Percentiles rank a stretch among this genome's conserved stretches.
Evolutionary conservation across 2,329 filamentous ascomycete genomes (phyloP).

Genomic region (Spiromastix sp.): DNA sequence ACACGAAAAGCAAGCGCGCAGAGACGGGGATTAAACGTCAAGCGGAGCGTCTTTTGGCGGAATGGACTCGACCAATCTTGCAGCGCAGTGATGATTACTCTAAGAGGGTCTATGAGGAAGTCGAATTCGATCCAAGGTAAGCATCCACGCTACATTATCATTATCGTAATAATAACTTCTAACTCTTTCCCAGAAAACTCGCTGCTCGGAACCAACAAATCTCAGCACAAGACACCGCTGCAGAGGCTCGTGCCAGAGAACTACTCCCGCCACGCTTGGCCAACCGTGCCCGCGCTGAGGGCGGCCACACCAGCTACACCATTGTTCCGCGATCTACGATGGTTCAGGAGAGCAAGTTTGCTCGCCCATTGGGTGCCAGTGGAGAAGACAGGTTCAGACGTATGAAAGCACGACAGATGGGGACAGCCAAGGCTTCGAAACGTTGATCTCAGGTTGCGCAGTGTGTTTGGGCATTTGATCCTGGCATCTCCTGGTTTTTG

Average conservation of each 20-base stretch:
- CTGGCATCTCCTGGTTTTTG: too few species aligned
- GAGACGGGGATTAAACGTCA: slow-evolving; percentile 84
- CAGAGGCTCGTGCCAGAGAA: slow-evolving; percentile 41
- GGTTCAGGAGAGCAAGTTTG: slow-evolving; percentile 34
- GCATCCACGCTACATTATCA: too few species aligned
- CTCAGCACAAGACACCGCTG: slow-evolving; percentile 30
- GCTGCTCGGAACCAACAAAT: slow-evolving; percentile 20
- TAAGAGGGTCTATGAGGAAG: slow-evolving; percentile 57
- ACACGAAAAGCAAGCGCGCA: slow-evolving; percentile 87
- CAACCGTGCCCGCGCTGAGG: slow-evolving; percentile 50
- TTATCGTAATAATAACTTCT: neutral
- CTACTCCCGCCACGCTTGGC: slow-evolving; percentile 43
- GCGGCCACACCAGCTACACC: slow-evolving; percentile 50
- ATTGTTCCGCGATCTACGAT: slow-evolving; percentile 51
- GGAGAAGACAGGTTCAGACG: slow-evolving; percentile 39
- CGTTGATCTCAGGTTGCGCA: slow-evolving; percentile 19
- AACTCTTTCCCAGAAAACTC: slow-evolving; percentile 33
- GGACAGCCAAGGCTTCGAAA: slow-evolving; percentile 29
- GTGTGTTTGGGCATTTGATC: too few species aligned
- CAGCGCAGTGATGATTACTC: slow-evolving; percentile 92
- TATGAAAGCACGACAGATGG: slow-evolving; percentile 39
- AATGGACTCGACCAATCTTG: slow-evolving; percentile 92
- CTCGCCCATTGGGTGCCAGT: slow-evolving; percentile 35
- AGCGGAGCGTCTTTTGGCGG: slow-evolving; percentile 81
- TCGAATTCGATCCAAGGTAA: slow-evolving; percentile 48